Percentiles rank a stretch among this genome's conserved stretches.
These are phyloP conservation scores for Colletotrichum destructivum DNA, from an alignment of 2,329 filamentous ascomycete genomes.

Conservation along the genomic window DNA sequence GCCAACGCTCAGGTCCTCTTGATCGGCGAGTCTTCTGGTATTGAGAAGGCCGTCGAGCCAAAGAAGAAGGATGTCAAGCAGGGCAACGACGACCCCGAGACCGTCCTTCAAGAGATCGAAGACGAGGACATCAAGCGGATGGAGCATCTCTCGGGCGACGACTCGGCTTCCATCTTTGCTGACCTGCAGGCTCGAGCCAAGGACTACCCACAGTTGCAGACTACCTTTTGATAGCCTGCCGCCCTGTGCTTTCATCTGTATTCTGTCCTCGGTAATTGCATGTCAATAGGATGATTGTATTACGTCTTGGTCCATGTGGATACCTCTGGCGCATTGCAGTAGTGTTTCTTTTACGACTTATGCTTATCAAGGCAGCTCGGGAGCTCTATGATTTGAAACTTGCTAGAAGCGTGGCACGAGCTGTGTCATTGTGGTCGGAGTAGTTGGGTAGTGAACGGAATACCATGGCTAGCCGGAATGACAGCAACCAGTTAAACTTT, in stretches of 20 bases:
- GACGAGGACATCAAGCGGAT: slow-evolving; percentile 81
- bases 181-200: slow-evolving; percentile 65
- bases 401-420: too few relatives aligned
- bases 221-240: slow-evolving; percentile 62
- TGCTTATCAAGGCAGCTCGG: too few relatives aligned
- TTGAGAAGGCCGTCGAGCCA: slow-evolving; percentile 70
- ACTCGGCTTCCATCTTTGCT: slow-evolving; percentile 62
- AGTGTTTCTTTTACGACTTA: too few relatives aligned
- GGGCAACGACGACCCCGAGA: slow-evolving; percentile 74
- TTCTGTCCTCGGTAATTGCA: background rate
- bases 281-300: too few relatives aligned
- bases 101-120: slow-evolving; percentile 82
- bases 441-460: too few relatives aligned
- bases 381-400: too few relatives aligned
- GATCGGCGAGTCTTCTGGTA: slow-evolving; percentile 77
- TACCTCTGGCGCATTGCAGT: too few relatives aligned
- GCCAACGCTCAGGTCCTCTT: slow-evolving; percentile 83
- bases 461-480: too few relatives aligned
- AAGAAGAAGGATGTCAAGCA: slow-evolving; percentile 70
- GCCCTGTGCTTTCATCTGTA: too few relatives aligned
- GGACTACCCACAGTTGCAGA: slow-evolving; percentile 75
- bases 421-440: too few relatives aligned
- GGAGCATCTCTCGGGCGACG: slow-evolving; percentile 62
- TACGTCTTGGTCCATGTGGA: too few relatives aligned
- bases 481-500: too few relatives aligned